Evolutionary conservation across 139 green algal species (phyloP), one percentile per base, ranked within the genome.

Genomic region (Spirogloea muscicola): DNA sequence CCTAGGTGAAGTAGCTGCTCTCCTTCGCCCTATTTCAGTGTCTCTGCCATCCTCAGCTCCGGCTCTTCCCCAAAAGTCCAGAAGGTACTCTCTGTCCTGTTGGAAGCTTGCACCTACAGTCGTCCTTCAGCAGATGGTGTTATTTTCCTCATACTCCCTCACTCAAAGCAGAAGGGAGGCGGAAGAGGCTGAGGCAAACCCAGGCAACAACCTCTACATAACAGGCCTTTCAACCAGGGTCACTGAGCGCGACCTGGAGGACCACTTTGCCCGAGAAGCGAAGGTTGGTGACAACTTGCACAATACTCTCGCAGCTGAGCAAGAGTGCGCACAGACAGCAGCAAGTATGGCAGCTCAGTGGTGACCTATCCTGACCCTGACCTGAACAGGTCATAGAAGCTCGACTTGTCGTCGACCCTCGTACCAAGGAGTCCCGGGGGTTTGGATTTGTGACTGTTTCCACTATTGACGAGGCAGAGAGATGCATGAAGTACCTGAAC

Each of bases 401-500:
- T 16, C 31, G 74, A 27, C 74, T 82, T 0, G 74, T 82, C 21
- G 13, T 80, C 0, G 74, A 82, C 27, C 74, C 74, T 7, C 74
- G 74, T 38, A 82, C 74, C 4, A 55, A 59, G 34, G 67, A 80
- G 13, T 82, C 74, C 0, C 49, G 74, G 7, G 74, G 74, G 27
- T 82, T 82, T 67, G 74, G 31, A 0, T 82, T 82, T 79, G 74
- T 82, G 2, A 82, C 74, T 13, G 79, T 82, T 65, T 43, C 38
- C n/a, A 55, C n/a, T 21, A 18, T 80, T 5, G 67, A 80, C 25
- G 74, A 80, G n/a, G 74, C 74, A 9, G 68, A 79, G 6, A 44
- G 74, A 16, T 64, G 34, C 31, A 67, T 82, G 37, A 80, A 80
- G 44, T 82, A 82, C 51, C 51, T 80, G 6, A 38, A 82, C 58